These are phyloP conservation scores for Venturia carpophila DNA, from an alignment of 2,329 filamentous ascomycete species.

Conservation along the genomic window DNA sequence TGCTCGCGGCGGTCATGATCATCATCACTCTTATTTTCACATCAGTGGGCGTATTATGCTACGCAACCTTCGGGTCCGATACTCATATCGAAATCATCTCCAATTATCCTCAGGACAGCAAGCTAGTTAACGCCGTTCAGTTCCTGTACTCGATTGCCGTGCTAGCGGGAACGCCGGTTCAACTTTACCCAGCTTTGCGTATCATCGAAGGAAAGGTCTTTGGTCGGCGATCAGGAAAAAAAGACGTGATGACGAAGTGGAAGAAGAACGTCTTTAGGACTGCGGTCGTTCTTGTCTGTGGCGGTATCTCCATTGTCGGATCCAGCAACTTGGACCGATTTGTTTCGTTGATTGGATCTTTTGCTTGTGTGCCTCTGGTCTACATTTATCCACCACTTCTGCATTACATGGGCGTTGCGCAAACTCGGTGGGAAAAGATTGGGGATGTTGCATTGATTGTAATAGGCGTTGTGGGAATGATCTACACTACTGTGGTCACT, in stretches of 20 bases:
- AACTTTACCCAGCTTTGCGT: constrained; percentile 64
- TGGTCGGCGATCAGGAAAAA: constrained; percentile 59
- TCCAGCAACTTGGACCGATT: constrained; percentile 66
- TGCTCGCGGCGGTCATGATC: constrained; percentile 62
- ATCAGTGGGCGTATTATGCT: constrained; percentile 64
- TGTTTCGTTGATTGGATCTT: constrained; percentile 64
- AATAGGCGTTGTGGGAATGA: constrained; percentile 58
- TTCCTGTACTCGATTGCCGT: constrained; percentile 67
- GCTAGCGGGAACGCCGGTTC: constrained; percentile 64
- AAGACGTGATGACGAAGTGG: constrained; percentile 59
- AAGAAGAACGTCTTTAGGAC: constrained; percentile 64
- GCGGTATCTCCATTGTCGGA: constrained; percentile 54
- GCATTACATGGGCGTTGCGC: constrained; percentile 60
- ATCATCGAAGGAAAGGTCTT: constrained; percentile 64
- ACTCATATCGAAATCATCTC: constrained; percentile 69
- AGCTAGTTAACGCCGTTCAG: constrained; percentile 68
- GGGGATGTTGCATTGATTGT: constrained; percentile 56
- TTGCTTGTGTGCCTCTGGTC: constrained; percentile 69
- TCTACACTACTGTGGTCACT: constrained; percentile 62
- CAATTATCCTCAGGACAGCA: constrained; percentile 63
- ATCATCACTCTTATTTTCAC: constrained; percentile 67
- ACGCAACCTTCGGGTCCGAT: constrained; percentile 61
- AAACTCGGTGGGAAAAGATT: constrained; percentile 46
- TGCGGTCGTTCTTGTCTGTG: constrained; percentile 50
- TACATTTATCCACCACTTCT: constrained; percentile 69